These are phyloP conservation scores for Malassezia psittaci DNA, from an alignment of 1,284 basidiomycete species.

Conservation along the genomic window DNA sequence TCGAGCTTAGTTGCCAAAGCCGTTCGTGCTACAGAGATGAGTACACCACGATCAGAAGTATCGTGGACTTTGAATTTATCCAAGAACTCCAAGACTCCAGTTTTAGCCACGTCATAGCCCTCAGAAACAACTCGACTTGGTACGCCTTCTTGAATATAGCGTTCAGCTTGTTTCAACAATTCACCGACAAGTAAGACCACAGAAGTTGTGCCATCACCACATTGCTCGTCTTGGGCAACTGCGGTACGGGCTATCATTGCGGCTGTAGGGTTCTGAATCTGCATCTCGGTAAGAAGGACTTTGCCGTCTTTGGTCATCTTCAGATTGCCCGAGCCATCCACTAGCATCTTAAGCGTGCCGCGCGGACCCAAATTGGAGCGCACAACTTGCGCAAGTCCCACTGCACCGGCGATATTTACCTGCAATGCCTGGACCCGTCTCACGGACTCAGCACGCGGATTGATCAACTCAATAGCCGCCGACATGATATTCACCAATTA, in stretches of 20 bases:
- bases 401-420: slow-evolving; percentile 72
- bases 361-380: slow-evolving; percentile 79
- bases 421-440: slow-evolving; percentile 82
- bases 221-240: slow-evolving; percentile 97
- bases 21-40: slow-evolving; percentile 86
- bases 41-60: slow-evolving; percentile 70
- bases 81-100: slow-evolving; percentile 87
- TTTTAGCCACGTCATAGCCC: slow-evolving; percentile 94
- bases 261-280: slow-evolving; percentile 94
- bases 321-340: slow-evolving; percentile 97
- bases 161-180: slow-evolving; percentile 91
- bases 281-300: slow-evolving; percentile 97
- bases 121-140: slow-evolving; percentile 92
- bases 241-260: slow-evolving; percentile 98
- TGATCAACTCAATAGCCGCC: slow-evolving; percentile 42
- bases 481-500: slow-evolving; percentile 23
- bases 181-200: slow-evolving; percentile 96
- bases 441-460: slow-evolving; percentile 70
- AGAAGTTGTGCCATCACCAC: slow-evolving; percentile 95
- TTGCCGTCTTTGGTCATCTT: slow-evolving; percentile 99
- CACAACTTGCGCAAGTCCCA: slow-evolving; percentile 93
- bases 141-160: slow-evolving; percentile 94
- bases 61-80: slow-evolving; percentile 70
- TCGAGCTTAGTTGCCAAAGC: slow-evolving; percentile 91
- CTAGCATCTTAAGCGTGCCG: slow-evolving; percentile 90